Conservation (phyloP, 1,284 basidiomycete genomes). For the Ustilago esculenta region DNA sequence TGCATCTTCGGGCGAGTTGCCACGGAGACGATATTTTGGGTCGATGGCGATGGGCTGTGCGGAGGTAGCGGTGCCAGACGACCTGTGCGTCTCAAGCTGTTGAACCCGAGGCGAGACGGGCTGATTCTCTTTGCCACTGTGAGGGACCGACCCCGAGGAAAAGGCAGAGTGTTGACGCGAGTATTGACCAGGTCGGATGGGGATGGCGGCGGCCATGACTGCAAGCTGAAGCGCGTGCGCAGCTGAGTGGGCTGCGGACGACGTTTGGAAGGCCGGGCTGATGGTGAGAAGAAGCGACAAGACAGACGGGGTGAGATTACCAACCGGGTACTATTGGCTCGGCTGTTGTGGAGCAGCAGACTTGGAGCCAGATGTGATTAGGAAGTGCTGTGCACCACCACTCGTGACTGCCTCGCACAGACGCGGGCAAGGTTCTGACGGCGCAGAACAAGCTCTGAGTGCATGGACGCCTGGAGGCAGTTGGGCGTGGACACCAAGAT, state of each 20-base stretch:
- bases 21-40: slow-evolving; percentile 44
- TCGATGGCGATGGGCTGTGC: slow-evolving; percentile 30
- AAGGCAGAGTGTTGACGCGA: slow-evolving; percentile 29
- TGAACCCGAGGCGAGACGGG: slow-evolving; percentile 11
- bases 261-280: neutral
- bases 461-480: slow-evolving; percentile 14
- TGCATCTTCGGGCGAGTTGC: slow-evolving; percentile 36
- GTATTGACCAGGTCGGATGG: slow-evolving; percentile 46
- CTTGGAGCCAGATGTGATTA: too few relatives aligned
- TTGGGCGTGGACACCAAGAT: neutral
- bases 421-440: too few relatives aligned
- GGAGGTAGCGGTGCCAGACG: neutral
- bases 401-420: too few relatives aligned
- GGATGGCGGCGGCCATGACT: slow-evolving; percentile 25
- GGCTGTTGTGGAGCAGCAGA: slow-evolving; percentile 11
- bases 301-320: neutral
- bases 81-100: slow-evolving; percentile 6
- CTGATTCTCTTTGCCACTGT: slow-evolving; percentile 40
- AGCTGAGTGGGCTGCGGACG: neutral
- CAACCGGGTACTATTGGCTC: too few relatives aligned
- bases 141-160: slow-evolving; percentile 5
- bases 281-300: neutral
- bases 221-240: slow-evolving; percentile 11
- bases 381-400: too few relatives aligned
- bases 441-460: slow-evolving; percentile 34